Evolutionary conservation across 139 green algal species (phyloP).

Genomic region (Auxenochlorella pyrenoidosa): DNA sequence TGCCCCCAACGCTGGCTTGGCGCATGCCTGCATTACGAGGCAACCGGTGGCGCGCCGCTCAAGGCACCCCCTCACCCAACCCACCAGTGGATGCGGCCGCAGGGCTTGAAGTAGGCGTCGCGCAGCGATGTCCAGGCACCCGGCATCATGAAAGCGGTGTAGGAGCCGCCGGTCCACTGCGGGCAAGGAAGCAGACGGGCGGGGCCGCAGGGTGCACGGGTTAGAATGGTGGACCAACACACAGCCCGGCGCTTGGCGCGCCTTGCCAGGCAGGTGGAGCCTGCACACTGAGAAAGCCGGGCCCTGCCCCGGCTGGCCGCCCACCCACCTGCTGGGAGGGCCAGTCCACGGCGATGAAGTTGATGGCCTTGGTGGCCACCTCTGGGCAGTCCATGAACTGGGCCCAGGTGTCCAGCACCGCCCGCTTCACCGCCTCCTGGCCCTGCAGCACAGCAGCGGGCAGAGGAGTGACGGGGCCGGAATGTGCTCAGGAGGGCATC

Average conservation of each 20-base stretch:
- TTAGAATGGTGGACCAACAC: no score
- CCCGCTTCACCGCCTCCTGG: not conserved
- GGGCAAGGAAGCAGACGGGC: no score
- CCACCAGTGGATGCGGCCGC: conserved; percentile 8
- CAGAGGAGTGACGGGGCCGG: no score
- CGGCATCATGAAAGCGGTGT: conserved; percentile 3
- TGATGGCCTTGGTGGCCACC: conserved; percentile 8
- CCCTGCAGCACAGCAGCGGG: not conserved
- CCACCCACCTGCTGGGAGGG: not conserved
- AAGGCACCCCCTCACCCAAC: not conserved
- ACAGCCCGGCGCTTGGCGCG: no score
- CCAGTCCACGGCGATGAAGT: conserved; percentile 17
- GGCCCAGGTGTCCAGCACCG: not conserved
- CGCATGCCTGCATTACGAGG: no score
- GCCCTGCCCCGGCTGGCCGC: no score
- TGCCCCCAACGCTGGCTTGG: no score
- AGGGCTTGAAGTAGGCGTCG: not conserved
- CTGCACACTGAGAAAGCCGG: no score
- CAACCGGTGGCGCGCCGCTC: no score
- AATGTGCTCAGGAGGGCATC: no score
- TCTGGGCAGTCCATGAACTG: conserved; percentile 16
- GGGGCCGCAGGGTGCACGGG: no score
- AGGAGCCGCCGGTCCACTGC: not conserved
- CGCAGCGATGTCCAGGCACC: not conserved
- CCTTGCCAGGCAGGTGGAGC: no score